phyloP scores from a whole-genome alignment of 805 yeast species.

The Scheffersomyces ergatensis region DNA sequence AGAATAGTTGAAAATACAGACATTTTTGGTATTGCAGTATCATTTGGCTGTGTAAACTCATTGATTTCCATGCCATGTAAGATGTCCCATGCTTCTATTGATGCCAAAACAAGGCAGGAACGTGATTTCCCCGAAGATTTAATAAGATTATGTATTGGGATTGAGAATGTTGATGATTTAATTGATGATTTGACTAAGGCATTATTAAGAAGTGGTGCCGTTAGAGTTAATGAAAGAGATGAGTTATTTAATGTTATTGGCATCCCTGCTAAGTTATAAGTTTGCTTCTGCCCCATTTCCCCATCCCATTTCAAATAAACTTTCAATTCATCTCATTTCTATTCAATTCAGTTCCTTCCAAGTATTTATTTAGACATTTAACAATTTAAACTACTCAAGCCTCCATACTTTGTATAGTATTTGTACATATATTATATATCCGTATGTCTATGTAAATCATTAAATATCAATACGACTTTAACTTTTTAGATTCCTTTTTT shows the following conservation, averaged over 20 bases:
- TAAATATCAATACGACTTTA: too few relatives aligned
- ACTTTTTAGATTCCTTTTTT: too few relatives aligned
- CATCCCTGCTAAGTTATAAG: slow-evolving; percentile 24
- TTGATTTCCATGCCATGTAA: slow-evolving; percentile 90
- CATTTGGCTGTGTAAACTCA: slow-evolving; percentile 93
- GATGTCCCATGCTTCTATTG: slow-evolving; percentile 98
- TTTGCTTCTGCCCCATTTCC: too few relatives aligned
- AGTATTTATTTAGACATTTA: too few relatives aligned
- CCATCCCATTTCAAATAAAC: too few relatives aligned
- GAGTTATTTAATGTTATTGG: slow-evolving; percentile 39
- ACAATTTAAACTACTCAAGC: too few relatives aligned
- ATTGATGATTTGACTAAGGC: slow-evolving; percentile 78
- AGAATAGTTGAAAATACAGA: slow-evolving; percentile 72
- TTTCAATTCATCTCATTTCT: too few relatives aligned
- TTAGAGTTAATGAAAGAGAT: slow-evolving; percentile 36
- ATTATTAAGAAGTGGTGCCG: slow-evolving; percentile 62
- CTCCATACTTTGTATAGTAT: too few relatives aligned
- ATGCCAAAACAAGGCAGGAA: slow-evolving; percentile 79
- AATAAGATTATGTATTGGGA: slow-evolving; percentile 87
- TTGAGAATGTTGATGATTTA: slow-evolving; percentile 78
- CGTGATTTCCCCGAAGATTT: slow-evolving; percentile 92
- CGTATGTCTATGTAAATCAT: too few relatives aligned
- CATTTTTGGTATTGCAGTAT: slow-evolving; percentile 84
- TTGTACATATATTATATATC: too few relatives aligned
- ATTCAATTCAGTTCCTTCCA: too few relatives aligned